Conservation (phyloP, 148 eudicot species). For the Tetragonia tetragonoides region DNA sequence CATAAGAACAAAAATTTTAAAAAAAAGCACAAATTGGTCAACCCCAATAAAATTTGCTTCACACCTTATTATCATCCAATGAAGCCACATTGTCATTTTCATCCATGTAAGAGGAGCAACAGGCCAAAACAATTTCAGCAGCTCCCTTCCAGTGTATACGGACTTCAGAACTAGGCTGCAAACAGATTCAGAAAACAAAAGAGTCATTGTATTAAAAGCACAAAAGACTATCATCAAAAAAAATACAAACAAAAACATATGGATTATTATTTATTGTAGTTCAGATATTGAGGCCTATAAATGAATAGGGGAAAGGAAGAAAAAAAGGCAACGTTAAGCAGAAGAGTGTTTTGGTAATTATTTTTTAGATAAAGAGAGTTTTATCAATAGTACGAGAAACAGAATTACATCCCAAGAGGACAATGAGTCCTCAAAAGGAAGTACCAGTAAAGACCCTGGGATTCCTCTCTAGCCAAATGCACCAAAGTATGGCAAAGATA, state of each 20-base stretch:
- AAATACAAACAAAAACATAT: neutral
- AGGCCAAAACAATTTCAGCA: conserved; percentile 83
- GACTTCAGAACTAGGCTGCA: conserved; percentile 54
- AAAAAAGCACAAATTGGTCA: neutral
- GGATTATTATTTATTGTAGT: neutral
- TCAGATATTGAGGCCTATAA: neutral
- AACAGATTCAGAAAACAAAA: neutral
- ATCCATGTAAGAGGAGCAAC: conserved; percentile 65
- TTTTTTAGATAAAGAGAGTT: no score
- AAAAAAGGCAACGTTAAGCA: neutral
- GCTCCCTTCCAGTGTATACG: conserved; percentile 99
- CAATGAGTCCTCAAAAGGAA: no score
- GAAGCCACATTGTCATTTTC: conserved; percentile 38
- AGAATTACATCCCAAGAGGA: no score
- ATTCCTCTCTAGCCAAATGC: no score
- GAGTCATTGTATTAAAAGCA: neutral
- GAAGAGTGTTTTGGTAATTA: no score
- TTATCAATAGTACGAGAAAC: no score
- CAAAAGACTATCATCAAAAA: neutral
- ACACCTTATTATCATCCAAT: conserved; percentile 70
- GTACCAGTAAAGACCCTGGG: no score
- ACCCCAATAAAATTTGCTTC: conserved; percentile 3
- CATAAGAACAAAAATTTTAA: neutral
- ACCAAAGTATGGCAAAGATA: no score
- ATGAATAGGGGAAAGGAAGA: neutral